A percentile compares a stretch with the other conserved stretches of the same genome.
Evolutionary conservation across 805 yeast genomes (phyloP).

Genomic region (Saturnispora dispora): DNA sequence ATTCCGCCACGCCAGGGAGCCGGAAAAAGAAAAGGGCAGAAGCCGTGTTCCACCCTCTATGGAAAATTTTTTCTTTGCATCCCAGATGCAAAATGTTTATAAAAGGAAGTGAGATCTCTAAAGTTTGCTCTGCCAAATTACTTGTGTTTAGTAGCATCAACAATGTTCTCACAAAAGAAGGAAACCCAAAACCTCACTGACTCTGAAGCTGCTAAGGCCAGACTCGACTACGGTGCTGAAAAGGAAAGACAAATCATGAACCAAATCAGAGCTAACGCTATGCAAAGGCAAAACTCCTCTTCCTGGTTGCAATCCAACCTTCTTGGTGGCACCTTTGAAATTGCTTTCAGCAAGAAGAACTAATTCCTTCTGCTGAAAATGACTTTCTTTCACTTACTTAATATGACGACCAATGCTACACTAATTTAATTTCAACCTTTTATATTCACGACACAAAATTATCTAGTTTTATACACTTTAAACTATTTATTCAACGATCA

Average conservation of each 20-base stretch:
- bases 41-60: neutral
- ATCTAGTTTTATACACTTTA: neutral
- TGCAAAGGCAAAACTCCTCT: constrained; percentile 20
- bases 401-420: neutral
- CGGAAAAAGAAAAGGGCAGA: neutral
- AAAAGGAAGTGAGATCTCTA: neutral
- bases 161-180: constrained; percentile 23
- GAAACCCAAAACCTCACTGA: constrained; percentile 26
- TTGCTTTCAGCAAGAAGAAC: constrained; percentile 23
- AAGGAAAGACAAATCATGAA: constrained; percentile 33
- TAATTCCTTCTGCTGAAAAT: neutral
- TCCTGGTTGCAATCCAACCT: constrained; percentile 23
- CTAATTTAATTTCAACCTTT: neutral
- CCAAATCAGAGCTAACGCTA: constrained; percentile 26
- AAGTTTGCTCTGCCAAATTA: neutral
- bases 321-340: constrained; percentile 26
- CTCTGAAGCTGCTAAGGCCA: constrained; percentile 26
- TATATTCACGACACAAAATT: neutral
- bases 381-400: neutral
- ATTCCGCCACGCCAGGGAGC: neutral
- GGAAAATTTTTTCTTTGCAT: neutral
- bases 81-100: neutral
- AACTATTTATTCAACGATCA: neutral
- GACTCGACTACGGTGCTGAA: constrained; percentile 31
- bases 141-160: neutral